Evolutionary conservation across 192 early-diverging fungal genomes (phyloP), one percentile per base, ranked within the genome.

Genomic region (Coemansia sp.): DNA sequence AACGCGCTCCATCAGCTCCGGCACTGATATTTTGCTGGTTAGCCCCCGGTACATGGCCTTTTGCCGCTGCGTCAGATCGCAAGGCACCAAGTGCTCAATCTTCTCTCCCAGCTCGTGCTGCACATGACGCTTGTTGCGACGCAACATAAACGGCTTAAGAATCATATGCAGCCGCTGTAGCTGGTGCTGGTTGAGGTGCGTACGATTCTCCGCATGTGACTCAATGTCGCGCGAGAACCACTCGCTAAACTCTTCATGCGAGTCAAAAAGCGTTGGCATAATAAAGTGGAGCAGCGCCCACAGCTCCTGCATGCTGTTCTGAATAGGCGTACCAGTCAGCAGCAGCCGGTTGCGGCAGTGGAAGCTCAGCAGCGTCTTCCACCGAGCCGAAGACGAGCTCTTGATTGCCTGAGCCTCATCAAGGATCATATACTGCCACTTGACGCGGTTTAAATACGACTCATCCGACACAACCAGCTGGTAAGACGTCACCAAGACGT

Each of bases 401-500:
- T 95, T 95, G 72, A 95, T 95, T 5, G 89, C 88, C 65, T 95
- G 93, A 6, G 93, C 93, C 71, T 95, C 93, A 66, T 95, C 93
- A 27, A 95, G 78, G 26, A 95, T 82, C 90, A 95, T 92, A 58
- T 95, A 95, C 79, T 93, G 90, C 93, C 93, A 95, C 70, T 88
- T 87, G 48, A 91, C 85, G 19, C 90, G 77, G 48, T 85, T 81
- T 39, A 95, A 83, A 56, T 92, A 86, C 32, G 79, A 79, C 43
- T 88, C 83, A 51, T 95, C 93, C n/a, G 85, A 77, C 14, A 91
- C 82, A 5, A 88, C 83, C 51, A 94, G 59, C 67, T 94, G 90
- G 62, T 95, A 95, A 33, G 85, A 88, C 4, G 93, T 95, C 51
- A 95, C 82, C n/a, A 90, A 68, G 29, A 94, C 87, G 59, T 94